phyloP scores from a whole-genome alignment of 176 grass and related monocot species.

The Oryza nivara region DNA sequence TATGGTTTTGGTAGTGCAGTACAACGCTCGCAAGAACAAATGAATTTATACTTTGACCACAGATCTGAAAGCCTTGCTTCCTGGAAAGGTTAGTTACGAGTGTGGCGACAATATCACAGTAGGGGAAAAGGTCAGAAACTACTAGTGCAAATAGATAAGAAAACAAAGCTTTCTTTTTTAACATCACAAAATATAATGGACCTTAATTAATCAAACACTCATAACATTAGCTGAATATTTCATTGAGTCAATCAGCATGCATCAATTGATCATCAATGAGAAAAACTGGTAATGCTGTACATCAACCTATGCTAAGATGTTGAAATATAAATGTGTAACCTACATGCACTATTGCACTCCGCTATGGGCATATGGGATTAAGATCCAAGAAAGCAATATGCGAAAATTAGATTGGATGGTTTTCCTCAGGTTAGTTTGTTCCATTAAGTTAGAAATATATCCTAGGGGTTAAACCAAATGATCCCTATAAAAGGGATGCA shows the following conservation, averaged over 20 bases:
- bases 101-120: slow-evolving; percentile 8
- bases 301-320: slow-evolving; percentile 22
- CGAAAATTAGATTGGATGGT: no score
- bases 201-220: neutral
- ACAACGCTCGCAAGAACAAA: slow-evolving; percentile 79
- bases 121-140: slow-evolving; percentile 16
- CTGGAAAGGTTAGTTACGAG: slow-evolving; percentile 45
- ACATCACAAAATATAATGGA: neutral
- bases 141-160: slow-evolving; percentile 3
- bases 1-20: slow-evolving; percentile 54
- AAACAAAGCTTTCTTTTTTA: neutral
- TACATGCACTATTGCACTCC: neutral
- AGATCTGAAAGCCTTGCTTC: slow-evolving; percentile 65
- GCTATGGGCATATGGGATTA: no score
- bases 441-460: no score
- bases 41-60: slow-evolving; percentile 83
- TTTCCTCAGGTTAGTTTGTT: no score
- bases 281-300: neutral
- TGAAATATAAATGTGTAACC: neutral
- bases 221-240: slow-evolving; percentile 9
- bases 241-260: neutral
- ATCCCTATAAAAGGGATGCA: no score
- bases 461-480: no score
- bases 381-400: no score
- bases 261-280: neutral